phyloP scores from a whole-genome alignment of 192 early-diverging fungal species.

The Globomyces pollinis-pini region DNA sequence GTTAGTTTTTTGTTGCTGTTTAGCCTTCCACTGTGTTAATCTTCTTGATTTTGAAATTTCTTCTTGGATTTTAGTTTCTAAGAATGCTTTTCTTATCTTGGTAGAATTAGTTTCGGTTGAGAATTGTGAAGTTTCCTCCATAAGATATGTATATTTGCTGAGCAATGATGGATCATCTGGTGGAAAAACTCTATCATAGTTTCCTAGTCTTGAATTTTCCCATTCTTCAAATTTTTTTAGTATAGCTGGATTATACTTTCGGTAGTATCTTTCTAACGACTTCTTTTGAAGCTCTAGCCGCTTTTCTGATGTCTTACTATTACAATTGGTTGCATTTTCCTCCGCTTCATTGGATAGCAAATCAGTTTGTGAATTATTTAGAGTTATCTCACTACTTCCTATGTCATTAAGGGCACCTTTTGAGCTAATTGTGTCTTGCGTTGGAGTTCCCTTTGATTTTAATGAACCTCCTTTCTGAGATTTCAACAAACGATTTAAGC shows the following conservation, averaged over 20 bases:
- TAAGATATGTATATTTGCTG: conserved; percentile 15
- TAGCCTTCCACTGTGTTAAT: conserved; percentile 13
- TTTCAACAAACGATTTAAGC: not conserved
- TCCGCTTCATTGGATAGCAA: not conserved
- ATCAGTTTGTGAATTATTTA: conserved; percentile 7
- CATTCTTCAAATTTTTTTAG: conserved; percentile 16
- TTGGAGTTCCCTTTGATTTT: no score
- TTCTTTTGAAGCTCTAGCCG: conserved; percentile 2
- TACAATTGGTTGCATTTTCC: not conserved
- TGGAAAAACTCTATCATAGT: conserved; percentile 38
- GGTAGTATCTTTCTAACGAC: conserved; percentile 12
- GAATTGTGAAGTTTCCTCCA: conserved; percentile 17
- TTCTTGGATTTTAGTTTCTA: conserved; percentile 13
- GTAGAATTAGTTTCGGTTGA: conserved; percentile 27
- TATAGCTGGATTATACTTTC: conserved; percentile 8
- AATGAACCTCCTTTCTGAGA: no score
- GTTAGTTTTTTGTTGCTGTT: conserved; percentile 3
- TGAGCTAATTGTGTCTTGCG: conserved; percentile 8
- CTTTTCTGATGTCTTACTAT: not conserved
- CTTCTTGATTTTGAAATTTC: conserved; percentile 6
- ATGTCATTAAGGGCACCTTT: not conserved
- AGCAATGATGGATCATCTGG: conserved; percentile 19
- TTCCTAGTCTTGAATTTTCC: conserved; percentile 34
- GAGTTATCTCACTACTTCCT: conserved; percentile 1
- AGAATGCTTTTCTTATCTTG: conserved; percentile 17